Percentiles rank a stretch among this genome's conserved stretches.
These are phyloP conservation scores for Candida chauliodis DNA, from an alignment of 805 yeast genomes.

Conservation along the genomic window DNA sequence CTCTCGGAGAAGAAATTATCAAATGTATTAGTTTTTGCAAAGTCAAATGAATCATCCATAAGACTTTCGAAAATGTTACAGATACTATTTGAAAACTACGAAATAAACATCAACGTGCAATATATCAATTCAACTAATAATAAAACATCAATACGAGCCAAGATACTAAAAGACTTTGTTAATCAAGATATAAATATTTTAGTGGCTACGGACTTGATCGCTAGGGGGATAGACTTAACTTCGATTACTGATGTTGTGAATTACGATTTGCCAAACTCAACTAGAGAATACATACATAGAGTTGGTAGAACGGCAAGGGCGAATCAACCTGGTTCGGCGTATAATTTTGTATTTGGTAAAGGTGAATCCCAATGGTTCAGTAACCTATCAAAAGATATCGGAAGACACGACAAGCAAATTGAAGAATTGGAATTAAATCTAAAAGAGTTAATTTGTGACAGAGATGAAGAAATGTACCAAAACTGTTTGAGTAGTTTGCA, in stretches of 20 bases:
- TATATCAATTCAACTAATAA: constrained; percentile 61
- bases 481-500: constrained; percentile 26
- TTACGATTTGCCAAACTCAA: constrained; percentile 84
- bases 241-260: constrained; percentile 74
- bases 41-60: constrained; percentile 84
- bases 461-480: constrained; percentile 23
- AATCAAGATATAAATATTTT: constrained; percentile 49
- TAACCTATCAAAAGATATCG: constrained; percentile 48
- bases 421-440: constrained; percentile 20
- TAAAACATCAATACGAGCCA: constrained; percentile 45
- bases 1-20: constrained; percentile 22
- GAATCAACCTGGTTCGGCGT: constrained; percentile 69
- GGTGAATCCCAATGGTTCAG: constrained; percentile 72
- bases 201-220: constrained; percentile 85
- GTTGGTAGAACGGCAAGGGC: constrained; percentile 99
- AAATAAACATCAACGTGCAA: constrained; percentile 18
- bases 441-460: constrained; percentile 18
- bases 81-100: constrained; percentile 32
- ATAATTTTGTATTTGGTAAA: constrained; percentile 68
- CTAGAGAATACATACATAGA: constrained; percentile 92
- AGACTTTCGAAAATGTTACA: constrained; percentile 63
- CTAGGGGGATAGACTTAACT: constrained; percentile 89
- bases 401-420: constrained; percentile 26
- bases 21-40: constrained; percentile 60
- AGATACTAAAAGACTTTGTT: constrained; percentile 58